Evolutionary conservation across 805 yeast species (phyloP).

Genomic region (Ogataea naganishii): DNA sequence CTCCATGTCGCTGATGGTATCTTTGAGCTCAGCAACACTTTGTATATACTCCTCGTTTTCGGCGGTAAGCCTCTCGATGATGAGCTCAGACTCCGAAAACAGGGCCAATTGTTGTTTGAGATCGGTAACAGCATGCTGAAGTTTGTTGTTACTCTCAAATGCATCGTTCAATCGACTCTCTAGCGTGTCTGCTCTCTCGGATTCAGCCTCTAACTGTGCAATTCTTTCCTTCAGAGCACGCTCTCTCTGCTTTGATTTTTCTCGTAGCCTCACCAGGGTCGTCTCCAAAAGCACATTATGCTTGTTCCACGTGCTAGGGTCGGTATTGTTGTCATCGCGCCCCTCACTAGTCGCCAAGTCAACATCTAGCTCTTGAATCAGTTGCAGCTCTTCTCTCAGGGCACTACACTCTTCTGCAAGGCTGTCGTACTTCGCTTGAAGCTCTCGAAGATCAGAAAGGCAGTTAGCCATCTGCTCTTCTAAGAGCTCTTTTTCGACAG

Average conservation of each 20-base stretch:
- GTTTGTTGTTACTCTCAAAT: slow-evolving; percentile 1
- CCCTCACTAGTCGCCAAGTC: slow-evolving; percentile 1
- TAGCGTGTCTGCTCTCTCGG: slow-evolving; percentile 12
- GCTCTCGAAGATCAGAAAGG: slow-evolving; percentile 21
- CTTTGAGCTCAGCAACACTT: slow-evolving; percentile 24
- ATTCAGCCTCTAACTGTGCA: slow-evolving; percentile 5
- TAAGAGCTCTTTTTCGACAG: slow-evolving; percentile 38
- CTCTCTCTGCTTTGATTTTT: slow-evolving; percentile 20
- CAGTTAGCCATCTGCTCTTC: slow-evolving; percentile 23
- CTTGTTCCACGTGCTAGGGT: slow-evolving; percentile 9
- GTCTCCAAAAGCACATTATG: slow-evolving; percentile 31
- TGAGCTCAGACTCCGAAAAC: slow-evolving; percentile 19
- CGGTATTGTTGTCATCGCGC: not conserved
- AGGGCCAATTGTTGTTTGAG: slow-evolving; percentile 21
- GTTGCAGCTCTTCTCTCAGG: slow-evolving; percentile 10
- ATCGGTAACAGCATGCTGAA: slow-evolving; percentile 11
- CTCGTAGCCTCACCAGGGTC: slow-evolving; percentile 29
- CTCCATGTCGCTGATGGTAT: slow-evolving; percentile 34
- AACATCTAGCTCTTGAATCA: slow-evolving; percentile 9
- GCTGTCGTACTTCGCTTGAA: slow-evolving; percentile 15
- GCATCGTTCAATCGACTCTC: slow-evolving; percentile 3
- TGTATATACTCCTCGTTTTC: slow-evolving; percentile 26
- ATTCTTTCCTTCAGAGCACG: slow-evolving; percentile 16
- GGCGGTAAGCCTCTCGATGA: slow-evolving; percentile 26
- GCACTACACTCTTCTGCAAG: slow-evolving; percentile 4